Evolutionary conservation across 2,329 filamentous ascomycete species (phyloP).

Genomic region (Penicillium sp.): DNA sequence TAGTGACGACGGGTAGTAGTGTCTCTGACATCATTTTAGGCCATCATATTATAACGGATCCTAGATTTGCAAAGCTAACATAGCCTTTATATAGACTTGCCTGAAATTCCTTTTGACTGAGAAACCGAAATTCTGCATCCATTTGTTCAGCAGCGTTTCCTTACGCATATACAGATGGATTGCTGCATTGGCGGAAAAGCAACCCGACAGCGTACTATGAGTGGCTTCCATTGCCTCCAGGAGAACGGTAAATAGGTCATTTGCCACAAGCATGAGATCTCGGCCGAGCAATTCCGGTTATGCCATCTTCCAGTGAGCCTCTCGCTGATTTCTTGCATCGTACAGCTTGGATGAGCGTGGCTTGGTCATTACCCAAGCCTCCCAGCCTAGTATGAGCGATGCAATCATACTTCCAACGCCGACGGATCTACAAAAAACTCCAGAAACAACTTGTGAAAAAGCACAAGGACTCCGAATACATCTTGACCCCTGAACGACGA

Average conservation of each 20-base stretch:
- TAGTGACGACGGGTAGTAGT: neutral
- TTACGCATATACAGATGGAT: neutral
- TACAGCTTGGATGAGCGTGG: neutral
- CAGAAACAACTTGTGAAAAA: constrained; percentile 31
- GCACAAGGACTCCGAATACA: constrained; percentile 20
- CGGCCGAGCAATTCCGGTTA: neutral
- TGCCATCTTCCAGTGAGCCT: neutral
- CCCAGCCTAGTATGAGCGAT: constrained; percentile 15
- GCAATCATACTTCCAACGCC: constrained; percentile 24
- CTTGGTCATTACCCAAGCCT: neutral
- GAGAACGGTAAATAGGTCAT: neutral
- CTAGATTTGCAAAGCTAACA: neutral
- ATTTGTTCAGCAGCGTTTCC: neutral
- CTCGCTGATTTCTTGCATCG: neutral
- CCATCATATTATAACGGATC: neutral
- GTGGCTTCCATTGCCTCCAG: neutral
- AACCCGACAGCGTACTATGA: neutral
- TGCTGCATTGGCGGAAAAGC: neutral
- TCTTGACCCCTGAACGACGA: constrained; percentile 27
- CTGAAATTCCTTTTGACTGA: neutral
- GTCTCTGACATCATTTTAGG: constrained; percentile 27
- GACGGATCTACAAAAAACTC: constrained; percentile 26
- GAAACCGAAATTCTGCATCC: neutral
- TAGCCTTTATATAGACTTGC: neutral
- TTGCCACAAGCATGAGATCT: neutral